Conservation (phyloP, 23 red algal species). For the Gracilaria vermiculophylla region DNA sequence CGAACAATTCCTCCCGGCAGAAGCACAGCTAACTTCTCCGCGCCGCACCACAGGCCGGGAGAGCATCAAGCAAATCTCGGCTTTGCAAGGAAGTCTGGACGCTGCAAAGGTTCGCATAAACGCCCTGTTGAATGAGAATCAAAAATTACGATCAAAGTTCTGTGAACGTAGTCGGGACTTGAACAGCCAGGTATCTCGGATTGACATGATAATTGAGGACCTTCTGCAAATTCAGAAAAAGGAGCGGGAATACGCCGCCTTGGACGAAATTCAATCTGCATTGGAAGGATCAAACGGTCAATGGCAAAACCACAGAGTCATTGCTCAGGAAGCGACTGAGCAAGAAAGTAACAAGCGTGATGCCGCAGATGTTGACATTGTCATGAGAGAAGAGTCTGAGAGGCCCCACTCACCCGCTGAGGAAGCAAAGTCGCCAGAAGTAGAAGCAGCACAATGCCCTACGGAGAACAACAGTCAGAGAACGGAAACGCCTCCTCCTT, state of each 20-base stretch:
- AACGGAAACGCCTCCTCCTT: not conserved
- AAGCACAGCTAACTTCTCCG: not conserved
- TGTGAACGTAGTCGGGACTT: not conserved
- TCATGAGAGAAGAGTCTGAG: not conserved
- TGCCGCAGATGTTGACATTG: not conserved
- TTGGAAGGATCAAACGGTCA: not conserved
- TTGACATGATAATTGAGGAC: not conserved
- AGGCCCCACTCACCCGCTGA: not conserved
- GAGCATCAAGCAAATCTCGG: not conserved
- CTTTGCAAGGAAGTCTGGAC: conserved; percentile 3
- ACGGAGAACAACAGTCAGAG: not conserved
- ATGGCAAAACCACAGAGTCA: not conserved
- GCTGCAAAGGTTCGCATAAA: not conserved
- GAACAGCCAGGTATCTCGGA: not conserved
- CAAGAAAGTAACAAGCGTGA: not conserved
- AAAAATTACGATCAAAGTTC: not conserved
- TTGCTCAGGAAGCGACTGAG: not conserved
- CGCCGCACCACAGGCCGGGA: not conserved
- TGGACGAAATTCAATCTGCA: not conserved
- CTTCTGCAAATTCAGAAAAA: not conserved
- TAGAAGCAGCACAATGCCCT: not conserved
- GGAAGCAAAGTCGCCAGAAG: not conserved
- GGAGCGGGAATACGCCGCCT: not conserved
- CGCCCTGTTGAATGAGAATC: not conserved
- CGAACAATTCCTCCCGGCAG: not conserved